phyloP scores from a whole-genome alignment of 2,329 filamentous ascomycete species.

The Pseudogymnoascus sp. region DNA sequence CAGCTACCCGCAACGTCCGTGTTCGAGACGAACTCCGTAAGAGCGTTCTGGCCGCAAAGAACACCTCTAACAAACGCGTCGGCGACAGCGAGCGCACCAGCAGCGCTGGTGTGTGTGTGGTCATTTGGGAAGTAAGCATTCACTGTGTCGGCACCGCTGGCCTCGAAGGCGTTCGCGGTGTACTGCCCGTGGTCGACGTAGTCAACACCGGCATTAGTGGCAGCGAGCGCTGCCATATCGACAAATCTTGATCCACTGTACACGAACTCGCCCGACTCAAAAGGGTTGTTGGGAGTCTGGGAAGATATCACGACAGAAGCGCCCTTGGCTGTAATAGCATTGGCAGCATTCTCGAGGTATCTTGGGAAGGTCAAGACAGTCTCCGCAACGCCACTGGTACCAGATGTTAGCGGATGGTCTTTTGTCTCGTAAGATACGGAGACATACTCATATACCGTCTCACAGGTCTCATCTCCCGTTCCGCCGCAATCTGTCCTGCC shows the following conservation, averaged over 20 bases:
- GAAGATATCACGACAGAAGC: constrained; percentile 51
- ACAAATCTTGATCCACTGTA: constrained; percentile 45
- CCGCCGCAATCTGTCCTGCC: constrained; percentile 49
- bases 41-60: constrained; percentile 30
- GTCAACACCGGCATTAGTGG: constrained; percentile 17
- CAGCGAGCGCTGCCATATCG: constrained; percentile 32
- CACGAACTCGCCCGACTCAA: constrained; percentile 44
- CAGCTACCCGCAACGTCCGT: not conserved
- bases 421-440: not conserved
- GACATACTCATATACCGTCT: constrained; percentile 9
- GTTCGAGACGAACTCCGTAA: not conserved
- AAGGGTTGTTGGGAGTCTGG: constrained; percentile 57
- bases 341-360: constrained; percentile 21
- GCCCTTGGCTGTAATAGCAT: constrained; percentile 40
- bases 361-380: constrained; percentile 1
- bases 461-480: constrained; percentile 18
- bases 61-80: constrained; percentile 40
- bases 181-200: constrained; percentile 19
- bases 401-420: not conserved
- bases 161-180: constrained; percentile 15
- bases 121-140: constrained; percentile 45
- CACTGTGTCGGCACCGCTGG: constrained; percentile 36
- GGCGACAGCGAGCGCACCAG: constrained; percentile 44
- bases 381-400: not conserved
- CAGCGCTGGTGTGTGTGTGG: constrained; percentile 50